phyloP scores from a whole-genome alignment of 768 basidiomycete species.

The Suillus subalutaceus region DNA sequence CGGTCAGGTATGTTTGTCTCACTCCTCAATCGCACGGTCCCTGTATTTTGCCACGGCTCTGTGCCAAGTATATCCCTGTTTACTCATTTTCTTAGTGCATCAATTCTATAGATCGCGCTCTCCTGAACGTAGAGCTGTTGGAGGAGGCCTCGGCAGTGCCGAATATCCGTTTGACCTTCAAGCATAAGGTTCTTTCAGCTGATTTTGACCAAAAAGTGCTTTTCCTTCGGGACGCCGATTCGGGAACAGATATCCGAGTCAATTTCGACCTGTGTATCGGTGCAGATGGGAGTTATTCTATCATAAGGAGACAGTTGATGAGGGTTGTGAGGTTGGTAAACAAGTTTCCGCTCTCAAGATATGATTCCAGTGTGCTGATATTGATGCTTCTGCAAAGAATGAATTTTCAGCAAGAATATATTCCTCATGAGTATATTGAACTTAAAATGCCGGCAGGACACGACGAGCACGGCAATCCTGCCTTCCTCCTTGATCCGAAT shows the following conservation, averaged over 20 bases:
- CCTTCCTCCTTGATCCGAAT: slow-evolving; percentile 87
- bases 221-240: slow-evolving; percentile 49
- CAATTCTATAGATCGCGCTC: slow-evolving; percentile 88
- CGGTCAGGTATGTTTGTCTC: slow-evolving; percentile 68
- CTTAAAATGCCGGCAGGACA: slow-evolving; percentile 88
- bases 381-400: slow-evolving; percentile 57
- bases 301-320: slow-evolving; percentile 94
- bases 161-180: slow-evolving; percentile 74
- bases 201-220: slow-evolving; percentile 73
- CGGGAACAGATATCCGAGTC: slow-evolving; percentile 46
- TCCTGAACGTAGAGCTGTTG: slow-evolving; percentile 86
- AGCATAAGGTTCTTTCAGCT: slow-evolving; percentile 75
- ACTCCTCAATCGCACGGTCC: slow-evolving; percentile 14
- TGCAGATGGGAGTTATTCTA: slow-evolving; percentile 92
- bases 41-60: slow-evolving; percentile 21
- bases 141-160: slow-evolving; percentile 66
- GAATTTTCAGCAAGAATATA: slow-evolving; percentile 94
- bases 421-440: slow-evolving; percentile 95
- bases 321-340: slow-evolving; percentile 77
- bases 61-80: slow-evolving; percentile 17
- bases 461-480: slow-evolving; percentile 59
- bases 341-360: slow-evolving; percentile 12
- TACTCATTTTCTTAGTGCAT: slow-evolving; percentile 65
- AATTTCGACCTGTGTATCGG: slow-evolving; percentile 85
- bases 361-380: slow-evolving; percentile 4